Evolutionary conservation across 805 yeast species (phyloP), one percentile per base, ranked within the genome.

Genomic region (Cyberlindnera galapagoensis): DNA sequence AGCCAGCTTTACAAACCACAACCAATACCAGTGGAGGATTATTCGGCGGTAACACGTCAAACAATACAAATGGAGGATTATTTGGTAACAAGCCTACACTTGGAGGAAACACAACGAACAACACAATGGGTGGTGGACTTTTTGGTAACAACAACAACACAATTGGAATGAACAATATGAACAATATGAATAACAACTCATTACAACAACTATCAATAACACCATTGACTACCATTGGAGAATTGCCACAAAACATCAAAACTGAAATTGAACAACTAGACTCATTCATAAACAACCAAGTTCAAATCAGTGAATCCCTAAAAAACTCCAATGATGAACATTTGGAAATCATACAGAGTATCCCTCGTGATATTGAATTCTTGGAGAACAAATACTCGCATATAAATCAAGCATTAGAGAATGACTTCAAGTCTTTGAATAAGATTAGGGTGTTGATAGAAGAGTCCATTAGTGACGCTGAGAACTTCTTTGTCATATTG

Each of bases 151-250:
- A 15, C 35, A 35, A 21, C 38, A 40, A 28, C 42, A 42, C n/a
- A n/a, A n/a, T n/a, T n/a, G n/a, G n/a, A n/a, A n/a, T n/a, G n/a
- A n/a, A 31, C 46, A 40, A 28, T 38, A 39, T 18, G 38, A 39
- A 25, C 51, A 44, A 24, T 60, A 56, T 16, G 57, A 45, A 33
- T 57, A 53, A 26, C 66, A 63, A 24, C 67, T 62, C 21, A n/a
- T n/a, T n/a, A n/a, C 60, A 59, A 30, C 66, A 65, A 27, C 61
- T 60, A 26, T 67, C 64, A 17, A 62, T 83, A 27, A 79, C 81
- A 9, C 76, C 87, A 10, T 74, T 83, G 76, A 79, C 90, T 1
- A 69, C 81, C 30, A 81, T 83, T 8, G 74, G 76, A 7, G 90
- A 81, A 38, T 59, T 83, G 24, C 88, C 92, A 3, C 79, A 73